Conservation (phyloP, 257 asterid species). For the Solanum etuberosum region DNA sequence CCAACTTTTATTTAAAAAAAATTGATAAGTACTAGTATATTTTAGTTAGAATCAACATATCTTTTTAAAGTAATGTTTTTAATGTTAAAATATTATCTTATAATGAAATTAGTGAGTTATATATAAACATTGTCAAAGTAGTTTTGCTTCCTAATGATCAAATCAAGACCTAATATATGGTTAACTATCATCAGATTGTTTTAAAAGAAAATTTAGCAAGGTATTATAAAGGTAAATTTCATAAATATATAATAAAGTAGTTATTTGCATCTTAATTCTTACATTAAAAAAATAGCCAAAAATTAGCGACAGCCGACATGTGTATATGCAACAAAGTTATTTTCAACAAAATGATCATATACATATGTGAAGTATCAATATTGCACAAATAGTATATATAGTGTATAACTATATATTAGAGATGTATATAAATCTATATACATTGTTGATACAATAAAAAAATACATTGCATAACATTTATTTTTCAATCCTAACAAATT, state of each 20-base stretch:
- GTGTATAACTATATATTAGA: too few species aligned
- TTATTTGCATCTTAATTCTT: too few species aligned
- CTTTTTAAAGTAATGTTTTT: not conserved
- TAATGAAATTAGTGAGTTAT: not conserved
- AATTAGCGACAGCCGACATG: too few species aligned
- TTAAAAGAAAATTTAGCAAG: not conserved
- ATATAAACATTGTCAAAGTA: not conserved
- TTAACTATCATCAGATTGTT: not conserved
- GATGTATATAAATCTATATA: too few species aligned
- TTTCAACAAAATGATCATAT: too few species aligned
- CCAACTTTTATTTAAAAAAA: not conserved
- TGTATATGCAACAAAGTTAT: not conserved
- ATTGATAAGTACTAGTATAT: not conserved
- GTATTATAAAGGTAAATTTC: not conserved
- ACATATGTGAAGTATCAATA: too few species aligned
- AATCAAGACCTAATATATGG: not conserved
- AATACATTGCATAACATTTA: too few species aligned
- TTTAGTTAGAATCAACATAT: not conserved
- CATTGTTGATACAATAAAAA: too few species aligned
- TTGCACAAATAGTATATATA: too few species aligned
- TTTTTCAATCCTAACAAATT: too few species aligned
- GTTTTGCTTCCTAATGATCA: not conserved
- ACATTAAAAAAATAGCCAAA: too few species aligned
- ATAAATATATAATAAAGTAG: not conserved
- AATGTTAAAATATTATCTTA: not conserved